Percentiles rank a stretch among this genome's conserved stretches.
These are phyloP conservation scores for Colletotrichum falcatum DNA, from an alignment of 2,329 filamentous ascomycete genomes.

Conservation along the genomic window DNA sequence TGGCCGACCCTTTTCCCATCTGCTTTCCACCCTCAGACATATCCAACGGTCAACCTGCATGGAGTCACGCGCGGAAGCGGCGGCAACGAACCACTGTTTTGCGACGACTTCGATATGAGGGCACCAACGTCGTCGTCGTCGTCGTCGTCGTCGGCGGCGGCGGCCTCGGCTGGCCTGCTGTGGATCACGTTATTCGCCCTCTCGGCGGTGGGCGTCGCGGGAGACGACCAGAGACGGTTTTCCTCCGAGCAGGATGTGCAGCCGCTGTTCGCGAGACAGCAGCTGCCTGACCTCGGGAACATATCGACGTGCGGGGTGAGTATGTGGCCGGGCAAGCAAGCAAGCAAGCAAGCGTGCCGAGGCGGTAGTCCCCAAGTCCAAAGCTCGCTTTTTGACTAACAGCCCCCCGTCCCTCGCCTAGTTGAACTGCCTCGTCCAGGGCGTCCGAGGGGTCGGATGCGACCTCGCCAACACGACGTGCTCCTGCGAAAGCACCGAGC, in stretches of 20 bases:
- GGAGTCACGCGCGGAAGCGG: background rate
- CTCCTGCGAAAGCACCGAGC: conserved; percentile 30
- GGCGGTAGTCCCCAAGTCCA: background rate
- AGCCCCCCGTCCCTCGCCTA: background rate
- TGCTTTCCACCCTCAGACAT: background rate
- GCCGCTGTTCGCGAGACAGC: conserved; percentile 23
- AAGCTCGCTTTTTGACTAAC: conserved; percentile 7
- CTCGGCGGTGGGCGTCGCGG: background rate
- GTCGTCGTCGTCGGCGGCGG: background rate
- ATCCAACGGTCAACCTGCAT: conserved; percentile 14
- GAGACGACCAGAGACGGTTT: background rate
- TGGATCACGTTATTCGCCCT: background rate
- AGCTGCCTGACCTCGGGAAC: conserved; percentile 30
- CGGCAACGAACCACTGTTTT: background rate
- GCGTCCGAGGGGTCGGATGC: conserved; percentile 31
- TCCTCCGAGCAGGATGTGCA: background rate
- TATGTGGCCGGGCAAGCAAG: too few relatives aligned
- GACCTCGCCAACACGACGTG: conserved; percentile 39
- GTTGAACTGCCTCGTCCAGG: conserved; percentile 31
- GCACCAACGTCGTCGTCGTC: background rate
- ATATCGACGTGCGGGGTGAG: conserved; percentile 35
- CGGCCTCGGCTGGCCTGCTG: conserved; percentile 17
- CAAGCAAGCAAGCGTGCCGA: background rate
- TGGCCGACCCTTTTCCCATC: conserved; percentile 1
- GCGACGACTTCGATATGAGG: conserved; percentile 4